These are phyloP conservation scores for Crithidia sp. DNA, from an alignment of 208 protist genomes.

Conservation along the genomic window DNA sequence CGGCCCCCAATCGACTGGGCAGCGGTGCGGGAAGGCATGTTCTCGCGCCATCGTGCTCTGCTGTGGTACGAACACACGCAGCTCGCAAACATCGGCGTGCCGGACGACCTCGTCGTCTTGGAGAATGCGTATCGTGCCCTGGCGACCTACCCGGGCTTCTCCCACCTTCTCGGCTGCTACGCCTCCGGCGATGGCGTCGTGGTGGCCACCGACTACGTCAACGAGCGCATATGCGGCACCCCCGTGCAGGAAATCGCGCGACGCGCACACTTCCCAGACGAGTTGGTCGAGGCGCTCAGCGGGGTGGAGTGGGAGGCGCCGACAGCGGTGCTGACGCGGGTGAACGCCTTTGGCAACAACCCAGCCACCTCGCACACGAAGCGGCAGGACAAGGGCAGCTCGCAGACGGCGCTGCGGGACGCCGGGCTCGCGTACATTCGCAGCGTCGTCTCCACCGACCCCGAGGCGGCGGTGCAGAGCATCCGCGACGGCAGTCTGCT, in stretches of 20 bases:
- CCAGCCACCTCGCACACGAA: constrained; percentile 52
- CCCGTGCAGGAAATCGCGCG: constrained; percentile 30
- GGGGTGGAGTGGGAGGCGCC: constrained; percentile 7
- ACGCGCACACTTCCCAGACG: constrained; percentile 12
- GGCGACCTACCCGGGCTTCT: constrained; percentile 55
- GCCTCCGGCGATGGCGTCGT: constrained; percentile 58
- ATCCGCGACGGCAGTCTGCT: constrained; percentile 35
- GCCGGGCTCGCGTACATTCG: constrained; percentile 70
- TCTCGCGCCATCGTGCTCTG: constrained; percentile 17
- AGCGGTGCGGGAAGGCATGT: constrained; percentile 20
- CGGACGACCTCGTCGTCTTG: constrained; percentile 10
- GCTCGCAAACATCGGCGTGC: constrained; percentile 14
- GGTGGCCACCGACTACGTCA: constrained; percentile 74
- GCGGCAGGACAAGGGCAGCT: constrained; percentile 72
- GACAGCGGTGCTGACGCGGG: constrained; percentile 8
- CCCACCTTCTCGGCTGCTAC: constrained; percentile 67
- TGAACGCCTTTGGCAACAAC: constrained; percentile 67
- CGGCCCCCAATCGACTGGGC: constrained; percentile 25
- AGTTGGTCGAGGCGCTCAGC: constrained; percentile 10
- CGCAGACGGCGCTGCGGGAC: constrained; percentile 58
- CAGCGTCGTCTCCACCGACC: constrained; percentile 39
- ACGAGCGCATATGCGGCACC: constrained; percentile 40
- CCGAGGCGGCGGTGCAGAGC: constrained; percentile 33
- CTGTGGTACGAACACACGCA: constrained; percentile 24
- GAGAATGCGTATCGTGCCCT: constrained; percentile 60